phyloP scores from a whole-genome alignment of 177 flowering plant species.

The Telopea speciosissima region DNA sequence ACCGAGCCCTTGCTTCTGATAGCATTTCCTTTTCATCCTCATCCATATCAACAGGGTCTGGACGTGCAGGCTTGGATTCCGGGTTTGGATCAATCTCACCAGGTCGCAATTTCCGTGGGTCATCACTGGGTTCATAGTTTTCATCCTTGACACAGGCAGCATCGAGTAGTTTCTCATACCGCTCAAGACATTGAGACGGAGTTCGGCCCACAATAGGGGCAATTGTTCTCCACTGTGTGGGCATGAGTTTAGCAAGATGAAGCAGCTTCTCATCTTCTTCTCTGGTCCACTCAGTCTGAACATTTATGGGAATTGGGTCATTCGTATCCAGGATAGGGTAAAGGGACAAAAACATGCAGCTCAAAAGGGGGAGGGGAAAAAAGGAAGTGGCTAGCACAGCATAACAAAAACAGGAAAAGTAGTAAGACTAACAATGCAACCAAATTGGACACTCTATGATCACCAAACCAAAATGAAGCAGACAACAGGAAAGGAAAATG shows the following conservation, averaged over 20 bases:
- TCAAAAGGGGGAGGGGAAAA: not conserved
- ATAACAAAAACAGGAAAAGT: not conserved
- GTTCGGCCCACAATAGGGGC: slow-evolving; percentile 85
- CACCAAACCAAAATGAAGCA: not conserved
- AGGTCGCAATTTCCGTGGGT: slow-evolving; percentile 69
- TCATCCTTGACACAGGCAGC: slow-evolving; percentile 80
- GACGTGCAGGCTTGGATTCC: slow-evolving; percentile 54
- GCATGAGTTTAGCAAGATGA: slow-evolving; percentile 83
- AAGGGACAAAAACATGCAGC: not conserved
- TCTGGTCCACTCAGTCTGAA: slow-evolving; percentile 79
- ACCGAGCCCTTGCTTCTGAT: slow-evolving; percentile 62
- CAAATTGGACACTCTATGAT: too few relatives aligned
- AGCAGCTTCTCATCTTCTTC: slow-evolving; percentile 79
- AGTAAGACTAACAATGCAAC: too few relatives aligned
- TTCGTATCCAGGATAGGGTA: too few relatives aligned
- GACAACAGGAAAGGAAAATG: not conserved
- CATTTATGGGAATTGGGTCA: too few relatives aligned
- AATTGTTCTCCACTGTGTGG: slow-evolving; percentile 79
- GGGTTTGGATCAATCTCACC: slow-evolving; percentile 86
- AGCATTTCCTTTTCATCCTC: slow-evolving; percentile 90
- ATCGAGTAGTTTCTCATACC: slow-evolving; percentile 79
- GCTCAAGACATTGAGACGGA: slow-evolving; percentile 76
- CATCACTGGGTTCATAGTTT: slow-evolving; percentile 68
- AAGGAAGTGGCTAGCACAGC: not conserved
- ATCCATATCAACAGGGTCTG: slow-evolving; percentile 87